Base-by-base conservation (phyloP, 73 alveolate genomes). In the Effrenium voratum region DNA sequence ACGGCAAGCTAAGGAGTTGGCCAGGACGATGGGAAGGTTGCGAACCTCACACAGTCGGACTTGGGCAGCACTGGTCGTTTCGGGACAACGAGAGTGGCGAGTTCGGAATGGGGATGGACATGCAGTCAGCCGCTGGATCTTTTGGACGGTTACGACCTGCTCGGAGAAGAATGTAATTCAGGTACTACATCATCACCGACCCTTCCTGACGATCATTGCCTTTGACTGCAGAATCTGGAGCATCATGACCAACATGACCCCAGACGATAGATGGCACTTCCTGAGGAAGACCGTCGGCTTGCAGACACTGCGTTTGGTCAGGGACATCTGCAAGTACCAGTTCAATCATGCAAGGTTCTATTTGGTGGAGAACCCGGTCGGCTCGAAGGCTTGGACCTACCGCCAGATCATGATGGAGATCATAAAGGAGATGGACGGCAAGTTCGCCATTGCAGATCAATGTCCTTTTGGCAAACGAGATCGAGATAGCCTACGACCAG, bases 351-450 rank as follows among this genome's bases (percentile, higher is more conserved):
- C 45, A 3, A 1, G 90, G 3, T 79, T 38, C 68, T 79, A 6
- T n/a, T 4, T 79, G 90, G 90, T 79, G 44, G 90, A 79, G 68
- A 79, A 79, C 30, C 90, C 90, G 32, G 70, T 43, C 0, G n/a
- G 46, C 0, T 30, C 55, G n/a, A 12, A 38, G 45, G 90, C 90
- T 0, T 79, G 90, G 90, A 79, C n/a, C n/a, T n/a, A n/a, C n/a
- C n/a, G n/a, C n/a, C n/a, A n/a, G n/a, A n/a, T n/a, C n/a, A n/a
- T n/a, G n/a, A n/a, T n/a, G n/a, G n/a, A n/a, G n/a, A n/a, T n/a
- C n/a, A n/a, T 79, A 32, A 34, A 45, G 28, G 16, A 30, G 26
- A 4, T 45, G 5, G 90, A 32, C 8, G 90, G 45, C 2, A 79
- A 79, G 70, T 79, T 13, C 28, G 90, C 45, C n/a, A 46, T 79